phyloP scores from a whole-genome alignment of 2,329 filamentous ascomycete species.

The Knufia fluminis region DNA sequence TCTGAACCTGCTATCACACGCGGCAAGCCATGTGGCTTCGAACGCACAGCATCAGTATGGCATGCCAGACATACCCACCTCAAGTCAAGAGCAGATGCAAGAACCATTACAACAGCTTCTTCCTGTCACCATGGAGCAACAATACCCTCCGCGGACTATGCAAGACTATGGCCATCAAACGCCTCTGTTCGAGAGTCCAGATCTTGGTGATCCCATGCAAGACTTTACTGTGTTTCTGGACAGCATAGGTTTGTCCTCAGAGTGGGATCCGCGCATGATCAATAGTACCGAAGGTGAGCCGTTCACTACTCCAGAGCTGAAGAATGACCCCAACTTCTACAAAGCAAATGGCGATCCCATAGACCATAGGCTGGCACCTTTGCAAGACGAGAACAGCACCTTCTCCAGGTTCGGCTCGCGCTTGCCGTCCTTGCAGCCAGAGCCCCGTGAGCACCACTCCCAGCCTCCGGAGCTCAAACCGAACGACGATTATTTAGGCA shows the following conservation, averaged over 20 bases:
- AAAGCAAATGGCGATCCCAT: slow-evolving; percentile 32
- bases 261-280: slow-evolving; percentile 42
- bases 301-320: slow-evolving; percentile 31
- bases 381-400: slow-evolving; percentile 32
- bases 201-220: slow-evolving; percentile 40
- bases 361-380: slow-evolving; percentile 30
- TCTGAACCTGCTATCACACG: slow-evolving; percentile 40
- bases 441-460: slow-evolving; percentile 35
- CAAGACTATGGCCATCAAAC: slow-evolving; percentile 20
- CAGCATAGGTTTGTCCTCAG: slow-evolving; percentile 40
- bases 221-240: slow-evolving; percentile 42
- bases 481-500: slow-evolving; percentile 30
- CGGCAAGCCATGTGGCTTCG: slow-evolving; percentile 40
- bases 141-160: slow-evolving; percentile 22
- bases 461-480: slow-evolving; percentile 27
- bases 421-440: slow-evolving; percentile 39
- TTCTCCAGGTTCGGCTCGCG: slow-evolving; percentile 42
- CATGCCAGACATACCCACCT: slow-evolving; percentile 18
- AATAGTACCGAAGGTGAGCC: slow-evolving; percentile 18
- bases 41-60: slow-evolving; percentile 31
- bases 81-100: slow-evolving; percentile 21
- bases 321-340: slow-evolving; percentile 28
- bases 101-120: slow-evolving; percentile 20
- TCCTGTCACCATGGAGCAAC: slow-evolving; percentile 17
- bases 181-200: slow-evolving; percentile 36